Conservation (phyloP, 1,284 basidiomycete genomes). For the Ustilago lituana region DNA sequence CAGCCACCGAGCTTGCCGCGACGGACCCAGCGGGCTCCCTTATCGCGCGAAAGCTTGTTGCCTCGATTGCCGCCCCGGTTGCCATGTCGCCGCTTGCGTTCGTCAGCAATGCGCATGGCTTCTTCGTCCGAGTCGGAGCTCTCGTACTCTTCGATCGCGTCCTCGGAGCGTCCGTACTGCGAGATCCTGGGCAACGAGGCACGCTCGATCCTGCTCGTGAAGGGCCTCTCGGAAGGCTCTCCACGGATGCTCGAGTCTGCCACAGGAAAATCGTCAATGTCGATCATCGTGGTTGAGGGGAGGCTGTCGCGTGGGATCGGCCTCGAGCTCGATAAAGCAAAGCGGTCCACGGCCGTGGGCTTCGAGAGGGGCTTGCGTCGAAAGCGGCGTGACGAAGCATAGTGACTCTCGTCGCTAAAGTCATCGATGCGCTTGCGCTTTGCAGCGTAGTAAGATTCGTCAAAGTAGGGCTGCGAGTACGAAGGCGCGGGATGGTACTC, state of each 20-base stretch:
- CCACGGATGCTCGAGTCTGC: slow-evolving; percentile 45
- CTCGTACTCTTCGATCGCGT: slow-evolving; percentile 14
- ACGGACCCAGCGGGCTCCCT: slow-evolving; percentile 61
- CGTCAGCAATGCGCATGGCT: slow-evolving; percentile 33
- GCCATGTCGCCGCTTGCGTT: slow-evolving; percentile 39
- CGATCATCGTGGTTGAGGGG: slow-evolving; percentile 38
- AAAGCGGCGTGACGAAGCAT: slow-evolving; percentile 8
- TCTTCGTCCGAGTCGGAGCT: slow-evolving; percentile 53
- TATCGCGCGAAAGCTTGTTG: slow-evolving; percentile 59
- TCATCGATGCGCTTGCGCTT: slow-evolving; percentile 35
- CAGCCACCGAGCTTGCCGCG: slow-evolving; percentile 61
- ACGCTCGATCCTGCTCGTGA: slow-evolving; percentile 36
- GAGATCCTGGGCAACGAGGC: slow-evolving; percentile 27
- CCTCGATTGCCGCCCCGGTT: slow-evolving; percentile 60
- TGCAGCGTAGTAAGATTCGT: slow-evolving; percentile 15
- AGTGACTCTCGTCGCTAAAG: background rate
- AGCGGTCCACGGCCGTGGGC: slow-evolving; percentile 8
- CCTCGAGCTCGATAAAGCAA: slow-evolving; percentile 17
- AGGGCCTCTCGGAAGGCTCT: slow-evolving; percentile 37
- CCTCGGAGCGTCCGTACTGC: slow-evolving; percentile 11
- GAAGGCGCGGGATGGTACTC: slow-evolving; percentile 40
- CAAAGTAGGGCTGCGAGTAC: slow-evolving; percentile 25
- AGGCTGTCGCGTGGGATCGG: slow-evolving; percentile 16
- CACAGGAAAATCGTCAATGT: slow-evolving; percentile 43
- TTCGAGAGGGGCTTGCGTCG: slow-evolving; percentile 19